Percentiles rank a stretch among this genome's conserved stretches.
Evolutionary conservation across 805 yeast species (phyloP).

Genomic region (Peterozyma toletana): DNA sequence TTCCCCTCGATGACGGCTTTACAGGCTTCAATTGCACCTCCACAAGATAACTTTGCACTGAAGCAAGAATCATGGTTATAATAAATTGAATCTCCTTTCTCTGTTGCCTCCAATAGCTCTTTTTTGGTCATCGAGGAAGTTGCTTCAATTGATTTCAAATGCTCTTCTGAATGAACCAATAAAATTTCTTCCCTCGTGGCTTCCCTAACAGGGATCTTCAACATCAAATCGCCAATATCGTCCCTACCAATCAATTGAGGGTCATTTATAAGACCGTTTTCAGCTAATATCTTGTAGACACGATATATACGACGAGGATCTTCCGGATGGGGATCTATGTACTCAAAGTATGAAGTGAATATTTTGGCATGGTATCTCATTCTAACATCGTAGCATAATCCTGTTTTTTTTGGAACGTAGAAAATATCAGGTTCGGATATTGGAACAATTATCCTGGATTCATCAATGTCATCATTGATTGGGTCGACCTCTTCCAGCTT

Average conservation of each 20-base stretch:
- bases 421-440: conserved; percentile 57
- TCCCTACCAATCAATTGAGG: conserved; percentile 64
- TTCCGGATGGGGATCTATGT: conserved; percentile 98
- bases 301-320: conserved; percentile 95
- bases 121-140: conserved; percentile 76
- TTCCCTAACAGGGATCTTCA: conserved; percentile 83
- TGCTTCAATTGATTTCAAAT: conserved; percentile 64
- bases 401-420: conserved; percentile 78
- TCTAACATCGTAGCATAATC: conserved; percentile 90
- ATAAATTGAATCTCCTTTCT: conserved; percentile 89
- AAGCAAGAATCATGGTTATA: conserved; percentile 84
- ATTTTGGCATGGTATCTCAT: conserved; percentile 97
- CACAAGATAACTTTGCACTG: conserved; percentile 89
- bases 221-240: conserved; percentile 80
- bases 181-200: conserved; percentile 83
- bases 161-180: conserved; percentile 78
- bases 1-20: conserved; percentile 88
- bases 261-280: conserved; percentile 83
- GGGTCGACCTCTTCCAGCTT: conserved; percentile 8
- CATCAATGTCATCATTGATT: conserved; percentile 22
- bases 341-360: conserved; percentile 85
- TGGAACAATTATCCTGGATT: conserved; percentile 44
- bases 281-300: conserved; percentile 88
- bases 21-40: conserved; percentile 96
- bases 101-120: conserved; percentile 73